Evolutionary conservation across 1,284 basidiomycete species (phyloP), one percentile per base, ranked within the genome.

Genomic region (Meripilus lineatus): DNA sequence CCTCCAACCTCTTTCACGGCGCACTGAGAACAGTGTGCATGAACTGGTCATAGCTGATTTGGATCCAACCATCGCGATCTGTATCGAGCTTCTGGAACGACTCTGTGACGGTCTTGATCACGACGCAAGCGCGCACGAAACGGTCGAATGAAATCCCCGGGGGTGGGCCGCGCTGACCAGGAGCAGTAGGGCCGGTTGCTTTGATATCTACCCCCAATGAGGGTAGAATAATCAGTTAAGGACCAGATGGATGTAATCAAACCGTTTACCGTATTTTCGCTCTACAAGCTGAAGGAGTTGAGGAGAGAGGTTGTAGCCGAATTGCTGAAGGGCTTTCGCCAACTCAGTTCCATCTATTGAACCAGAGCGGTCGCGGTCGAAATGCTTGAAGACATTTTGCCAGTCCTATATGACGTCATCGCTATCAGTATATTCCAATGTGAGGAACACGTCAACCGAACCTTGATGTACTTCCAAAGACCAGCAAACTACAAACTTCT

Each of bases 91-190:
- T 66, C 44, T 68, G 64, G 61, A 68, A 89, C 25, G 78, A 64
- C 64, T 89, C 87, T 34, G 75, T 79, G 53, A 87, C 70, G 58
- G 85, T 82, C 69, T 86, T 89, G 51, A 89, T 74, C 3, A 79
- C 84, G 46, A 90, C 87, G 52, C 88, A 90, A 20, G 84, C 84
- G 44, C 86, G 77, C 32, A 90, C 81, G 67, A 89, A 90, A 50
- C 87, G 81, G 62, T 89, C 87, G 56, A 89, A 89, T 11, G 80
- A 77, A 66, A 89, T 87, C 0, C 83, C 84, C 2, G 72, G 66
- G 11, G 66, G 51, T 6, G 69, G 61, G 3, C 58, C 66, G 20
- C 14, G 37, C 18, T 15, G 11, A 6, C 62, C 49, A 13, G 50
- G 52, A n/a, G 45, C 41, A 10, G 42, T 22, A 8, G 69, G 56